A percentile compares a stretch with the other conserved stretches of the same genome.
Evolutionary conservation across 2,329 filamentous ascomycete genomes (phyloP).

Genomic region (Seiridium unicorne): DNA sequence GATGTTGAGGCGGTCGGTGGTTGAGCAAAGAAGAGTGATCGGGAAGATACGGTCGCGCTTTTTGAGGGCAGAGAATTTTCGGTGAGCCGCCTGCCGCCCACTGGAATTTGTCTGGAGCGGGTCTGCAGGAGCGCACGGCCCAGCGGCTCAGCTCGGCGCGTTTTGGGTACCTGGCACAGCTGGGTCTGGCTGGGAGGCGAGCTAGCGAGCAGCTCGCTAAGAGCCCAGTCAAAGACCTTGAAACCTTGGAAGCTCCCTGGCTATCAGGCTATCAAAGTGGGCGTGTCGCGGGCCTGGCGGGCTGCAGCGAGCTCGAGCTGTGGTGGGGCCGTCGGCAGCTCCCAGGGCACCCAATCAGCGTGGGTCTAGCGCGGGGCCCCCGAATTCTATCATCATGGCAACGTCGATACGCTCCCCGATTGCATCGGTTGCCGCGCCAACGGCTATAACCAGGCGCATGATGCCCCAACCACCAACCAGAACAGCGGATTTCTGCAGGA

Average conservation of each 20-base stretch:
- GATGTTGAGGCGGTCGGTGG: not conserved
- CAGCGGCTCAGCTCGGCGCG: too few species aligned
- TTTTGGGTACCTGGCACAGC: too few species aligned
- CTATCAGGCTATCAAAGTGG: not conserved
- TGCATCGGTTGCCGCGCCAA: not conserved
- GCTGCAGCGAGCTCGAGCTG: not conserved
- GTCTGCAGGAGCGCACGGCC: too few species aligned
- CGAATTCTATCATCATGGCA: not conserved
- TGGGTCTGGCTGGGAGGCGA: not conserved
- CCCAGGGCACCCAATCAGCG: slow-evolving; percentile 1
- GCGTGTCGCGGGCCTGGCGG: not conserved
- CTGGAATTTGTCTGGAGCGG: too few species aligned
- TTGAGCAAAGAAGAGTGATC: not conserved
- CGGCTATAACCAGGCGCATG: not conserved
- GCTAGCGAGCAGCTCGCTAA: not conserved
- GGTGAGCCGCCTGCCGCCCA: not conserved
- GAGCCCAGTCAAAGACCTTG: not conserved
- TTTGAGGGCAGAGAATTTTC: not conserved
- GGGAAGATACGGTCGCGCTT: not conserved
- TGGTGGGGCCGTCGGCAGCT: not conserved
- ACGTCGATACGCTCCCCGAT: not conserved
- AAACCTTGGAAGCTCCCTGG: not conserved
- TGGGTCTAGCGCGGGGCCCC: not conserved
- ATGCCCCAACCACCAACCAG: not conserved
- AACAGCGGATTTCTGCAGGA: not conserved